Evolutionary conservation across 306 rosid species (phyloP), one percentile per base, ranked within the genome.

Genomic region (Inga leiocalycina): DNA sequence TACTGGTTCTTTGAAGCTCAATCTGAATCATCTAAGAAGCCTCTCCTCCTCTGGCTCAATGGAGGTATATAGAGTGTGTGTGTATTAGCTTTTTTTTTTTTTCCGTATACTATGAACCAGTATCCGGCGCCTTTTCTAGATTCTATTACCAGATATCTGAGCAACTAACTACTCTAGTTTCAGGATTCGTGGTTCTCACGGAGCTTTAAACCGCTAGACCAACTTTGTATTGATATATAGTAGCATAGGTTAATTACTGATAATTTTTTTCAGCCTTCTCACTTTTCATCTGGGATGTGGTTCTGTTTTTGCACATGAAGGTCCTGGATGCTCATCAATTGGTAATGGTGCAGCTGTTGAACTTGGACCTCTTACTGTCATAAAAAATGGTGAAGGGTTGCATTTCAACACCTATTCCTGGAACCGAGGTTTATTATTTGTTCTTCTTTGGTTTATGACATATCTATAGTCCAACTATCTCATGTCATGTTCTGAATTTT

Each of bases 1-100:
- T 89, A 87, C 71, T 89, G 91, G 92, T 89, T 89, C 85, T 85
- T 85, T 82, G 91, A 89, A 86, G 91, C 92, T 89, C 88, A 85
- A 70, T 81, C 87, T 84, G 46, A 87, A 27, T 83, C 91, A 0
- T 84, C 88, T 76, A 79, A 85, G 1, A 89, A 79, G 84, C 92
- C 92, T 64, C 85, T 89, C 10, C 92, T 89, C 74, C 91, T 89
- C 48, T 89, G 92, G 92, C 91, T 89, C 65, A 89, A 85, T 84
- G 92, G 92, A 84, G 92, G 92, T 88, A 6, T 84, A 6, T 37
- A 37, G 41, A 4, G 7, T 5, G 41, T 37, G 7, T 37, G 41
- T 37, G 7, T 37, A 5, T 6, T 37, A 37, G 41, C 41, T 4
- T 37, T 37, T 27, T 27, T 27, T 27, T 27, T 27, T 27, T 27